These are phyloP conservation scores for Lathyrus oleraceus DNA, from an alignment of 306 rosid species.

Conservation along the genomic window DNA sequence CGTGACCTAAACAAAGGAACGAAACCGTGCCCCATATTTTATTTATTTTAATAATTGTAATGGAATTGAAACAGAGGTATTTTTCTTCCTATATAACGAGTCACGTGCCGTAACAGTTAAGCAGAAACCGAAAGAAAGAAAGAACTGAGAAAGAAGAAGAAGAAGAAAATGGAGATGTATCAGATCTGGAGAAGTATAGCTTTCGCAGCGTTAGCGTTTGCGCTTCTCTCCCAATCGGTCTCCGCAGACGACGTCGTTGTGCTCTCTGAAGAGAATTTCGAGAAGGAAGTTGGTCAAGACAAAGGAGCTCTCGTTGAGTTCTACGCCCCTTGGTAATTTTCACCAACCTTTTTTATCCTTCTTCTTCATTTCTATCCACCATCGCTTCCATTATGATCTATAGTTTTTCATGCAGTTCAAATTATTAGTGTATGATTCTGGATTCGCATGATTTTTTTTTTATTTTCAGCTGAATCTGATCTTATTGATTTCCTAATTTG, in stretches of 20 bases:
- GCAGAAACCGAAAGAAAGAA: slow-evolving; percentile 1
- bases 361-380: background rate
- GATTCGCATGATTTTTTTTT: background rate
- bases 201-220: slow-evolving; percentile 58
- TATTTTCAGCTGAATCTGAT: background rate
- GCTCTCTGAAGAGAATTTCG: slow-evolving; percentile 78
- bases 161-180: slow-evolving; percentile 40
- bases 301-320: slow-evolving; percentile 90
- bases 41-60: too few species aligned
- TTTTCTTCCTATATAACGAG: slow-evolving; percentile 27
- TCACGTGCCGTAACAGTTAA: slow-evolving; percentile 19
- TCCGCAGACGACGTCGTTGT: slow-evolving; percentile 89
- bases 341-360: background rate
- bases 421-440: background rate
- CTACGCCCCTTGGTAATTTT: slow-evolving; percentile 88
- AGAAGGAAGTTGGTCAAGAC: slow-evolving; percentile 88
- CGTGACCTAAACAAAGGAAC: background rate
- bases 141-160: background rate
- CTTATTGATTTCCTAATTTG: background rate
- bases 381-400: too few species aligned
- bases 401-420: too few species aligned
- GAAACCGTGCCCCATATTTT: background rate
- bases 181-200: slow-evolving; percentile 53
- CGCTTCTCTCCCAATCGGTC: slow-evolving; percentile 49
- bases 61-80: background rate